A percentile compares a stretch with the other conserved stretches of the same genome.
Conservation (phyloP, 2,329 filamentous ascomycete genomes). For the Trichoderma hamatum region DNA sequence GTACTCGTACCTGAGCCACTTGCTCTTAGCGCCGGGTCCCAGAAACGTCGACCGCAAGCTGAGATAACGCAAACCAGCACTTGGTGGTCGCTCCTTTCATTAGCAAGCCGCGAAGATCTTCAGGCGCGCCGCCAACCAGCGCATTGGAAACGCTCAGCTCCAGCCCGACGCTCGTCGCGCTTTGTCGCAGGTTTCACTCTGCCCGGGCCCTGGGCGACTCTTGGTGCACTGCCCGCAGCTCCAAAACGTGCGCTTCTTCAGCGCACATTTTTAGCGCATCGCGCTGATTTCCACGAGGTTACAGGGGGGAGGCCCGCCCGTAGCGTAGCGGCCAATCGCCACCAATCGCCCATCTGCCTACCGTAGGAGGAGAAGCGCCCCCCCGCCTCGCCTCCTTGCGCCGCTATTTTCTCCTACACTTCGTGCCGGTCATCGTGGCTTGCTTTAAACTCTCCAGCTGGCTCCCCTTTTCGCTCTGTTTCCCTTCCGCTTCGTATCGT, state of each 20-base stretch:
- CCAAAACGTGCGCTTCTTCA: slow-evolving; percentile 16
- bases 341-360: slow-evolving; percentile 11
- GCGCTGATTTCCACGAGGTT: slow-evolving; percentile 25
- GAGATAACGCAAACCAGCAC: not conserved
- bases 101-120: not conserved
- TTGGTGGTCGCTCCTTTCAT: slow-evolving; percentile 12
- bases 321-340: slow-evolving; percentile 22
- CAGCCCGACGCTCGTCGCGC: not conserved
- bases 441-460: not conserved
- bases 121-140: not conserved
- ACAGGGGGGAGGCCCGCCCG: slow-evolving; percentile 21
- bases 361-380: slow-evolving; percentile 17
- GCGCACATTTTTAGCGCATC: slow-evolving; percentile 26
- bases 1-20: slow-evolving; percentile 2
- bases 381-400: slow-evolving; percentile 18
- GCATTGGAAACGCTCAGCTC: slow-evolving; percentile 1
- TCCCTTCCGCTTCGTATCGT: not conserved
- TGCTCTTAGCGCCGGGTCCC: slow-evolving; percentile 7
- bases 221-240: slow-evolving; percentile 2
- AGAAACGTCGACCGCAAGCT: not conserved
- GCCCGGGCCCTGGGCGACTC: not conserved
- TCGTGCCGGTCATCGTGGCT: slow-evolving; percentile 8
- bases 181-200: slow-evolving; percentile 14
- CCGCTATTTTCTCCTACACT: slow-evolving; percentile 16
- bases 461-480: not conserved